phyloP scores from a whole-genome alignment of 495 filamentous ascomycete genomes.

The Neurospora sp. region DNA sequence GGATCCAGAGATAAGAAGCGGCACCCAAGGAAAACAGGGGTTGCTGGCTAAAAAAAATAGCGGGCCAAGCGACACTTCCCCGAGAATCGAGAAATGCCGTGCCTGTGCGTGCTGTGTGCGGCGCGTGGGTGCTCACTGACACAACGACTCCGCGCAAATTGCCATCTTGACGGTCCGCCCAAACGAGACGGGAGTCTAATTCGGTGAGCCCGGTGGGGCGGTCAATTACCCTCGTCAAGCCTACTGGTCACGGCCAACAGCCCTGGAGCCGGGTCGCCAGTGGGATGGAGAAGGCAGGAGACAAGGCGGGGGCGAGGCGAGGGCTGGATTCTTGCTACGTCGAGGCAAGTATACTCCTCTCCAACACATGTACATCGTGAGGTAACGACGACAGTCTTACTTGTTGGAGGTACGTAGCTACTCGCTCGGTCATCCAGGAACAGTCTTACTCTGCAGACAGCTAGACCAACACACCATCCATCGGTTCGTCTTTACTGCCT shows the following conservation, averaged over 20 bases:
- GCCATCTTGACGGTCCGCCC: background rate
- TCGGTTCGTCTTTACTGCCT: background rate
- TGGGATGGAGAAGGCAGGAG: background rate
- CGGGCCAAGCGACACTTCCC: background rate
- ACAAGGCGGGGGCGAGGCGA: background rate
- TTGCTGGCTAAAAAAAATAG: background rate
- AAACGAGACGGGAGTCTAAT: background rate
- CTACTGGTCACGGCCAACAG: background rate
- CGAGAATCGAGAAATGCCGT: background rate
- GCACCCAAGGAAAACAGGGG: background rate
- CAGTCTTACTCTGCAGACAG: background rate
- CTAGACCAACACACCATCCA: background rate
- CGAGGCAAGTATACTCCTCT: background rate
- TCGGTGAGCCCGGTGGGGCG: background rate
- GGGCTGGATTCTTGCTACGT: background rate
- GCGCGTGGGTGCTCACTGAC: background rate
- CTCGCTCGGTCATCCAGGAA: background rate
- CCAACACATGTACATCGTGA: background rate
- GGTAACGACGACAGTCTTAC: background rate
- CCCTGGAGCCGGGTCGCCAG: background rate
- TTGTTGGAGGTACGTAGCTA: background rate
- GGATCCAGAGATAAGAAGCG: background rate
- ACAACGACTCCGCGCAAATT: background rate
- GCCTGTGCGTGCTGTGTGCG: background rate
- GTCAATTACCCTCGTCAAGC: background rate